A percentile compares a stretch with the other conserved stretches of the same genome.
Evolutionary conservation across 768 basidiomycete species (phyloP).

Genomic region (Glaciozyma martinii): DNA sequence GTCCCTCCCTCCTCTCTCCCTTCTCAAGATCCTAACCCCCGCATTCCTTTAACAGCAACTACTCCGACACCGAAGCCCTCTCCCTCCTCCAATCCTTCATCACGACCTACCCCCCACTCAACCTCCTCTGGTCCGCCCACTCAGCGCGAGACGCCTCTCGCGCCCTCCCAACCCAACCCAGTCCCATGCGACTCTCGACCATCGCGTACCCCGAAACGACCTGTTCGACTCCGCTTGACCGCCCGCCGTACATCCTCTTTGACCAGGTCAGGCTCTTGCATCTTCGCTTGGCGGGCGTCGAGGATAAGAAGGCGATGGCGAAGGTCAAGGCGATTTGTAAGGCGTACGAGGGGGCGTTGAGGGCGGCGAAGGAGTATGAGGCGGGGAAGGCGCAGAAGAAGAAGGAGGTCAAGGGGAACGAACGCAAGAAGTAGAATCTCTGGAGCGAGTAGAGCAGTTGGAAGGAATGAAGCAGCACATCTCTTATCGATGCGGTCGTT

Average conservation of each 20-base stretch:
- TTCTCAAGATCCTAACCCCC: background rate
- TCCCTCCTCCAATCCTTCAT: constrained; percentile 25
- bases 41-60: constrained; percentile 4
- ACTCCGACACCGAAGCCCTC: constrained; percentile 21
- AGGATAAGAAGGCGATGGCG: constrained; percentile 10
- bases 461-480: too few species aligned
- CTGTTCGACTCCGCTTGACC: background rate
- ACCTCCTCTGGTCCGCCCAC: background rate
- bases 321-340: constrained; percentile 13
- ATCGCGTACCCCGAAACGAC: constrained; percentile 25
- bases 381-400: background rate
- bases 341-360: constrained; percentile 15
- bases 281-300: constrained; percentile 15
- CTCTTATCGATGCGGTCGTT: too few species aligned
- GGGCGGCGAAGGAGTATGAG: constrained; percentile 9
- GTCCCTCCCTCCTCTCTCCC: background rate
- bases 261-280: constrained; percentile 20
- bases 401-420: background rate
- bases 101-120: constrained; percentile 12
- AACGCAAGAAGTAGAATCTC: background rate
- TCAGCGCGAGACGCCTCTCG: background rate
- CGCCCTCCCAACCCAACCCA: background rate
- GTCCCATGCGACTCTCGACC: constrained; percentile 13
- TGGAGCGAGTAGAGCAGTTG: background rate
- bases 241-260: constrained; percentile 18